Percentiles rank a stretch among this genome's conserved stretches.
phyloP scores from a whole-genome alignment of 768 basidiomycete genomes.

The Russula dissimulans region DNA sequence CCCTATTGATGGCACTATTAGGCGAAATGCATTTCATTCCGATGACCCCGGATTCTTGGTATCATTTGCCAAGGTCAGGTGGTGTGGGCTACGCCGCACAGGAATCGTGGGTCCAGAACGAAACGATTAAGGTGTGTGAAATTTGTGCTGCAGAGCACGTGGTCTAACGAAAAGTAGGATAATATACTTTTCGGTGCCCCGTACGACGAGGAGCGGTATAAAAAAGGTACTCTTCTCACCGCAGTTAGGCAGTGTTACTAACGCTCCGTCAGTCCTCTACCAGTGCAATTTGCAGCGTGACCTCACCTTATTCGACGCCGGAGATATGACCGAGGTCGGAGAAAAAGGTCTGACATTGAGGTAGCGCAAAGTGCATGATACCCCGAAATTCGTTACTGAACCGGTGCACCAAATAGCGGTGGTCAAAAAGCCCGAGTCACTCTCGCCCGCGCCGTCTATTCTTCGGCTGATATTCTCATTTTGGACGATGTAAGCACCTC shows the following conservation, averaged over 20 bases:
- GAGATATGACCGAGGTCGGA: constrained; percentile 48
- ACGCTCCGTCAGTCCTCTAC: constrained; percentile 5
- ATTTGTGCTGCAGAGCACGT: background rate
- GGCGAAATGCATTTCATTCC: constrained; percentile 61
- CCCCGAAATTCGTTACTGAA: background rate
- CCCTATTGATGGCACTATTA: constrained; percentile 54
- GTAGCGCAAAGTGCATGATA: background rate
- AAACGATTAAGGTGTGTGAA: constrained; percentile 49
- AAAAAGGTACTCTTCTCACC: constrained; percentile 25
- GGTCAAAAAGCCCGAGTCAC: constrained; percentile 54
- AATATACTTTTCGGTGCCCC: constrained; percentile 44
- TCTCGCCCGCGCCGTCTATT: constrained; percentile 51
- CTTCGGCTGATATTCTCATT: constrained; percentile 50
- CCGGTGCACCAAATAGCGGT: constrained; percentile 26
- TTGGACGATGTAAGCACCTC: constrained; percentile 55
- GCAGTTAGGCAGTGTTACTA: background rate
- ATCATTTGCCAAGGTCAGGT: constrained; percentile 53
- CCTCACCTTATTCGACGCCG: constrained; percentile 38
- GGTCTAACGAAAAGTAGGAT: constrained; percentile 24
- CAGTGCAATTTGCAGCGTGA: constrained; percentile 30
- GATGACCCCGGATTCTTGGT: constrained; percentile 47
- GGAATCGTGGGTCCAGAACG: constrained; percentile 80
- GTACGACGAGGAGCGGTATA: constrained; percentile 38
- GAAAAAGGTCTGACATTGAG: constrained; percentile 45
- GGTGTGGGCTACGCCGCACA: constrained; percentile 79